These are phyloP conservation scores for Periconia digitata DNA, from an alignment of 2,329 filamentous ascomycete species.

Conservation along the genomic window DNA sequence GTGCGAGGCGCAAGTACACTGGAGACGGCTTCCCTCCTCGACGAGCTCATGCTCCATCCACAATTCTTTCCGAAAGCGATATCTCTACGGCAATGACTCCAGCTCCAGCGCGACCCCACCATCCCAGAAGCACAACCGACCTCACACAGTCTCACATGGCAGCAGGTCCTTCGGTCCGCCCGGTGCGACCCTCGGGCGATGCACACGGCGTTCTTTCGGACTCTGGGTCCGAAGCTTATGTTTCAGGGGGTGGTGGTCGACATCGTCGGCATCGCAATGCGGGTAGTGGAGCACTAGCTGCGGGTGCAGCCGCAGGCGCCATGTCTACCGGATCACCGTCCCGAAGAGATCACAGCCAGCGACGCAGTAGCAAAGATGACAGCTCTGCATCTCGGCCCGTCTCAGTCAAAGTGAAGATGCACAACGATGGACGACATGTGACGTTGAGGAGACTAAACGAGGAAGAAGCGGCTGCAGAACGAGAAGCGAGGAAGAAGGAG, in stretches of 20 bases:
- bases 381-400: slow-evolving; percentile 60
- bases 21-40: slow-evolving; percentile 60
- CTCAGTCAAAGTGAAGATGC: slow-evolving; percentile 66
- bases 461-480: slow-evolving; percentile 63
- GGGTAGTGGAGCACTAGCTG: slow-evolving; percentile 25
- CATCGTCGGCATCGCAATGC: slow-evolving; percentile 33
- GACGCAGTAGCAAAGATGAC: slow-evolving; percentile 41
- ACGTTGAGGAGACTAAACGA: slow-evolving; percentile 63
- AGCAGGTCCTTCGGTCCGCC: slow-evolving; percentile 33
- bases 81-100: slow-evolving; percentile 47
- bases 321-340: slow-evolving; percentile 31
- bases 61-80: slow-evolving; percentile 48
- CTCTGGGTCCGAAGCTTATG: slow-evolving; percentile 44
- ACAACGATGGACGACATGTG: slow-evolving; percentile 64
- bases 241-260: slow-evolving; percentile 39
- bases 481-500: slow-evolving; percentile 56
- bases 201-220: slow-evolving; percentile 43
- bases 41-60: slow-evolving; percentile 35
- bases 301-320: slow-evolving; percentile 25
- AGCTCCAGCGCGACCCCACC: slow-evolving; percentile 43
- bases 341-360: slow-evolving; percentile 28
- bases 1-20: slow-evolving; percentile 64
- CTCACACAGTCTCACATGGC: slow-evolving; percentile 22
- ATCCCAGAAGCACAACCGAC: slow-evolving; percentile 24
- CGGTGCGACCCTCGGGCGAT: slow-evolving; percentile 37